Conservation (phyloP, 2,329 filamentous ascomycete species). For the Monilinia polystroma region DNA sequence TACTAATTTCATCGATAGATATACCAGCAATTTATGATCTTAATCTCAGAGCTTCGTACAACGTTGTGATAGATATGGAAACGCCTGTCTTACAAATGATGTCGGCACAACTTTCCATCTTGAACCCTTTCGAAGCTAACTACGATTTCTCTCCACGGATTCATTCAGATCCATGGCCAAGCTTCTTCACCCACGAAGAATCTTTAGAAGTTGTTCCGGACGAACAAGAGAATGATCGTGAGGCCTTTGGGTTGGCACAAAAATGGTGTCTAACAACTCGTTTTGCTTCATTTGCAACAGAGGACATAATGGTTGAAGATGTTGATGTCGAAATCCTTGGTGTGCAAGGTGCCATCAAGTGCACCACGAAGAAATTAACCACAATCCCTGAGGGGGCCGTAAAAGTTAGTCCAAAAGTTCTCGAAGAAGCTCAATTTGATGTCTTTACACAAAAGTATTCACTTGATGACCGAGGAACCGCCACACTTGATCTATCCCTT, state of each 20-base stretch:
- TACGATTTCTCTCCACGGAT: constrained; percentile 83
- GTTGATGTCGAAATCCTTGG: constrained; percentile 62
- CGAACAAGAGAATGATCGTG: constrained; percentile 38
- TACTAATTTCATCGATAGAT: constrained; percentile 53
- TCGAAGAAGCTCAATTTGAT: constrained; percentile 71
- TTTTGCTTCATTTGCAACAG: constrained; percentile 74
- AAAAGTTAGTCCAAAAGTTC: constrained; percentile 61
- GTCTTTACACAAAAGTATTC: constrained; percentile 72
- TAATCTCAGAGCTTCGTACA: constrained; percentile 72
- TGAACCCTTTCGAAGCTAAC: constrained; percentile 85
- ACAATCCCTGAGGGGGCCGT: constrained; percentile 45
- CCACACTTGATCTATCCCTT: constrained; percentile 72
- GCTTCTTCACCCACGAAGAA: constrained; percentile 65
- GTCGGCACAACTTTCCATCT: constrained; percentile 67
- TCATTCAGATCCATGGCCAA: constrained; percentile 79
- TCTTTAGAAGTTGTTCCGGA: constrained; percentile 35
- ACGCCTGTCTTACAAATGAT: constrained; percentile 77
- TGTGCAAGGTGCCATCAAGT: constrained; percentile 62
- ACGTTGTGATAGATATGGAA: constrained; percentile 73
- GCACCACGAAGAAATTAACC: constrained; percentile 47
- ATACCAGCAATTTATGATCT: constrained; percentile 62
- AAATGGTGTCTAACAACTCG: constrained; percentile 75
- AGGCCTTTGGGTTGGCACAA: constrained; percentile 67
- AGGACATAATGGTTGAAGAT: constrained; percentile 59
- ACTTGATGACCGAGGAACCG: constrained; percentile 78